Percentiles rank a stretch among this genome's conserved stretches.
phyloP scores from a whole-genome alignment of 805 yeast species.

The Lachancea sp. region DNA sequence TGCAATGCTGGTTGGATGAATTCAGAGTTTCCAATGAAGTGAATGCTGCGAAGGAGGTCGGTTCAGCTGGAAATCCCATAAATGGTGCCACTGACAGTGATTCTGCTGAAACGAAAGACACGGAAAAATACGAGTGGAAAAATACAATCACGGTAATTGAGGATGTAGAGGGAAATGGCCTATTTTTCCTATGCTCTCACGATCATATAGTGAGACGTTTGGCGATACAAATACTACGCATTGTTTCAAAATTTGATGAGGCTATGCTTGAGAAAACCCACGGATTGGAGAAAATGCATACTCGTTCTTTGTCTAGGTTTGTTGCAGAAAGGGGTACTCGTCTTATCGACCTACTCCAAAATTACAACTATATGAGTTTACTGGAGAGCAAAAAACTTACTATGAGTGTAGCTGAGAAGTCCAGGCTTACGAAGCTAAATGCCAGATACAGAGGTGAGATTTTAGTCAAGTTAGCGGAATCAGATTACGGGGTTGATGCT shows the following conservation, averaged over 20 bases:
- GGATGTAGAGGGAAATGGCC: slow-evolving; percentile 92
- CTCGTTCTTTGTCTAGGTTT: slow-evolving; percentile 54
- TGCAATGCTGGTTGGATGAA: slow-evolving; percentile 76
- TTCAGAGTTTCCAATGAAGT: slow-evolving; percentile 39
- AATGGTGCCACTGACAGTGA: slow-evolving; percentile 14
- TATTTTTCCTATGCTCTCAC: slow-evolving; percentile 85
- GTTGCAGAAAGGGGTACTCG: slow-evolving; percentile 76
- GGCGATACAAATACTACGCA: slow-evolving; percentile 67
- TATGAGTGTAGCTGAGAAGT: slow-evolving; percentile 70
- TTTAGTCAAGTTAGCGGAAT: slow-evolving; percentile 73
- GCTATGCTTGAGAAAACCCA: slow-evolving; percentile 55
- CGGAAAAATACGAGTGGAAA: slow-evolving; percentile 68
- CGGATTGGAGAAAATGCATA: slow-evolving; percentile 30
- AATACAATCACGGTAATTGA: slow-evolving; percentile 79
- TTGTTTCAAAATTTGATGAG: slow-evolving; percentile 83
- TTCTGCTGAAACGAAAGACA: slow-evolving; percentile 17
- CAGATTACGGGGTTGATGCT: slow-evolving; percentile 90
- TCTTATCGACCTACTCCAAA: slow-evolving; percentile 68
- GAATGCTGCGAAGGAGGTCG: slow-evolving; percentile 28
- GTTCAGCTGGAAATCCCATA: slow-evolving; percentile 28
- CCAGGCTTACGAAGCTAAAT: slow-evolving; percentile 58
- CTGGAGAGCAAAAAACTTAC: slow-evolving; percentile 45
- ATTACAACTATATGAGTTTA: slow-evolving; percentile 58
- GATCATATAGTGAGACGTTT: slow-evolving; percentile 67
- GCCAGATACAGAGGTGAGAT: slow-evolving; percentile 55